A percentile compares a stretch with the other conserved stretches of the same genome.
Conservation (phyloP, 148 eudicot genomes). For the Rheum nobile region DNA sequence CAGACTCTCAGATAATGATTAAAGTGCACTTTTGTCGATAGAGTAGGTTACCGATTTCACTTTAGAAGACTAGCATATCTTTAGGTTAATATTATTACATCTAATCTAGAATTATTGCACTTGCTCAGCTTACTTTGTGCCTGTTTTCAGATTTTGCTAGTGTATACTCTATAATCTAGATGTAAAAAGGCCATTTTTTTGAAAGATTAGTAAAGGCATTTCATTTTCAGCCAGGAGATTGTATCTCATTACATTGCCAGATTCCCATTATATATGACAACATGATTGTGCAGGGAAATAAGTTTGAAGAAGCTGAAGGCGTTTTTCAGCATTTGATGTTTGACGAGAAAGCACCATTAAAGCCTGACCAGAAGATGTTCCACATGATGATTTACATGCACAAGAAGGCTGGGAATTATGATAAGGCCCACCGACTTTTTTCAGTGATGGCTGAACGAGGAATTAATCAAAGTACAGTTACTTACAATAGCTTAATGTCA, state of each 20-base stretch:
- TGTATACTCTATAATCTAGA: neutral
- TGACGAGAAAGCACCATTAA: slow-evolving; percentile 51
- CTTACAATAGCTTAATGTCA: slow-evolving; percentile 92
- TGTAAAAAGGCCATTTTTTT: neutral
- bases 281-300: slow-evolving; percentile 51
- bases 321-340: slow-evolving; percentile 59
- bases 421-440: slow-evolving; percentile 67
- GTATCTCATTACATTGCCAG: neutral
- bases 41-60: neutral
- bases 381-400: slow-evolving; percentile 97
- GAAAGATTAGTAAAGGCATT: neutral
- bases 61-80: neutral
- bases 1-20: neutral
- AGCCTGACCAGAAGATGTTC: slow-evolving; percentile 96
- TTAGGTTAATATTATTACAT: neutral
- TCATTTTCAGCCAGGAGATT: neutral
- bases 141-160: neutral
- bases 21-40: neutral
- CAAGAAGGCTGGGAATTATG: slow-evolving; percentile 65
- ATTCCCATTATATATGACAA: neutral
- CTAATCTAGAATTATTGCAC: neutral
- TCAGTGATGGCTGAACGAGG: slow-evolving; percentile 75
- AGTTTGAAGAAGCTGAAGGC: slow-evolving; percentile 74
- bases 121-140: neutral
- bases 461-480: slow-evolving; percentile 57